Base-by-base conservation (phyloP, 257 asterid genomes). In the Cynanchum wilfordii region DNA sequence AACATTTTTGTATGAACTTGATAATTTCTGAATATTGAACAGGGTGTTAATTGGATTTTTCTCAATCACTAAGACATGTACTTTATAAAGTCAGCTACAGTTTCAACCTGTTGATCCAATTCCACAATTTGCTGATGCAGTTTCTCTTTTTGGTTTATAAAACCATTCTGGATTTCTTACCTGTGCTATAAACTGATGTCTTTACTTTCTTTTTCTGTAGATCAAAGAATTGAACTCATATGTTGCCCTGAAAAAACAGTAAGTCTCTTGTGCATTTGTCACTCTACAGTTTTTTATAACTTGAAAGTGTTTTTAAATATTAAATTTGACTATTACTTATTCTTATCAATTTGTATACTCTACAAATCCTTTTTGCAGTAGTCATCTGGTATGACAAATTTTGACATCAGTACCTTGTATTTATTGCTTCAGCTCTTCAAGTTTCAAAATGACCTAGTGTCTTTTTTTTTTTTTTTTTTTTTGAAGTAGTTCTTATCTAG, bases 161-260 rank as follows among this genome's bases (percentile, higher is more conserved):
- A 66, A n/a, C 59, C 62, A 38, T 27, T 58, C 22, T 69, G 30
- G 20, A 30, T 22, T 50, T 66, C 50, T 5, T 54, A 29, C 29
- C 59, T 9, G 29, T 44, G 33, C 57, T 25, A 66, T 16, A 71
- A 58, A 20, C 57, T 60, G 70, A 82, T 60, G 59, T 49, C 29
- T 63, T 79, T 52, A 76, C 65, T 81, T 44, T 27, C 68, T 77
- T 82, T 67, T 68, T 81, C 6, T 87, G 87, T 95, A 95, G 99
- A 87, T 95, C 78, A 95, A 95, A 89, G 98, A 92, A 79, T 81
- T 95, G 85, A 95, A 95, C 75, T 95, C 99, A 7, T 95, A 90
- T 78, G 99, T 95, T 60, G 98, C 99, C 76, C 87, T 92, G 84
- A 95, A 90, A 79, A 95, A 95, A 77, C 91, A 87, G 98, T 91